These are phyloP conservation scores for Leucocoprinus leucothites DNA, from an alignment of 768 basidiomycete species.

Conservation along the genomic window DNA sequence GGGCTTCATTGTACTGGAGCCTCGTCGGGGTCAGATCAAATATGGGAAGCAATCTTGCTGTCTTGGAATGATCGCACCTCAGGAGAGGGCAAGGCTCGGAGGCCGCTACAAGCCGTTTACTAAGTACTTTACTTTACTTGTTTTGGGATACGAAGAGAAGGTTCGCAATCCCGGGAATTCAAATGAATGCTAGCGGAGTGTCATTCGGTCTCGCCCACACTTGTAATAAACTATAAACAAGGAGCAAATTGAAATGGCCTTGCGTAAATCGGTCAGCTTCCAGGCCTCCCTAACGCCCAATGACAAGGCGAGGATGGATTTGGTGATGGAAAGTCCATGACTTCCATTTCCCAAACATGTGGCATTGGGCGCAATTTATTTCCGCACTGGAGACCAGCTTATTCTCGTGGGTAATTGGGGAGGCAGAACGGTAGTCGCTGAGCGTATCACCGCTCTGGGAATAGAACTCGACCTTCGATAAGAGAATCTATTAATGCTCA, in stretches of 20 bases:
- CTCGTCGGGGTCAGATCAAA: too few species aligned
- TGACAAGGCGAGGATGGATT: neutral
- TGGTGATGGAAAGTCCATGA: conserved; percentile 16
- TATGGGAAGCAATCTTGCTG: too few species aligned
- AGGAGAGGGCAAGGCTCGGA: too few species aligned
- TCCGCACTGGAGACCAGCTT: conserved; percentile 27
- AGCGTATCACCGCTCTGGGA: conserved; percentile 18
- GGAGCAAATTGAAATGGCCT: neutral
- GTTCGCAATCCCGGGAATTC: too few species aligned
- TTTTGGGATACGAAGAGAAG: too few species aligned
- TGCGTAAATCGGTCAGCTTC: neutral
- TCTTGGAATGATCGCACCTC: too few species aligned
- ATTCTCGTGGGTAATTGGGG: conserved; percentile 3
- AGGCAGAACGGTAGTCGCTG: conserved; percentile 14
- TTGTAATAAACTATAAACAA: neutral
- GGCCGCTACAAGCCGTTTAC: too few species aligned
- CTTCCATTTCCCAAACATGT: conserved; percentile 22
- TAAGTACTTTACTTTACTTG: too few species aligned
- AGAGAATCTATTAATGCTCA: neutral
- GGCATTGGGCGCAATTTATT: conserved; percentile 32
- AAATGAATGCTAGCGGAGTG: neutral
- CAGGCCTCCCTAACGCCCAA: neutral
- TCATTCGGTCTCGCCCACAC: neutral
- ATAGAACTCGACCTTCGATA: conserved; percentile 1
- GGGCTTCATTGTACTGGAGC: too few species aligned